Evolutionary conservation across 139 green algal species (phyloP), one percentile per base, ranked within the genome.

Genomic region (Chlamydomonas sphaeroides): DNA sequence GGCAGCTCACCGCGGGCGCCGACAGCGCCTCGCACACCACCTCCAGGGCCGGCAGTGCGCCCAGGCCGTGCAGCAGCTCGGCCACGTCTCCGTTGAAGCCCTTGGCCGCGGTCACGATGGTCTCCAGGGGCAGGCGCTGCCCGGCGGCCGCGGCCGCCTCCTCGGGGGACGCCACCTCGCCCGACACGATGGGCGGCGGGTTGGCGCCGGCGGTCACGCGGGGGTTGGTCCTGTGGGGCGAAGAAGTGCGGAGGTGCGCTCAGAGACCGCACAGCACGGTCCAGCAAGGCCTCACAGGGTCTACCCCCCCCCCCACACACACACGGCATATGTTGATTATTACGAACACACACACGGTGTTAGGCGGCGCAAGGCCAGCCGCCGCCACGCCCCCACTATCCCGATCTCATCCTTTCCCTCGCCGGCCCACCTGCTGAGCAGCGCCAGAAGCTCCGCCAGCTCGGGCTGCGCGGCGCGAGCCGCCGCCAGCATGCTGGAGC

Each of bases 21-120:
- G 39, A 63, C 39, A 80, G 28, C 7, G 74, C 74, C 74, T 80
- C 74, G 41, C 74, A 80, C 42, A 80, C 74, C 74, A 30, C 74
- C 74, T 80, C 74, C 74, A 80, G 41, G 0, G 74, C 74, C 14
- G 74, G 74, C 74, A 80, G 74, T 3, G 74, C 59, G 11, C 74
- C 74, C 74, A 80, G 74, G 7, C 74, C 74, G n/a, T 61, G n/a
- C 8, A 80, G 74, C 74, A 80, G 30, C 74, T 80, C 74, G 35
- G 74, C 59, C 39, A 33, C n/a, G 39, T 80, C 74, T 17, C 74
- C 74, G 39, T 70, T 80, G 61, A 80, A 80, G 74, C 59, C 74
- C 56, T 80, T 80, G 59, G 74, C 74, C 23, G 59, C 74, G 25
- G 41, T 62, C 59, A 80, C 74, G n/a, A 80, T 70, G 39, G 59